Conservation (phyloP, 2,329 filamentous ascomycete species). For the Teratosphaeria pseudoeucalypti region DNA sequence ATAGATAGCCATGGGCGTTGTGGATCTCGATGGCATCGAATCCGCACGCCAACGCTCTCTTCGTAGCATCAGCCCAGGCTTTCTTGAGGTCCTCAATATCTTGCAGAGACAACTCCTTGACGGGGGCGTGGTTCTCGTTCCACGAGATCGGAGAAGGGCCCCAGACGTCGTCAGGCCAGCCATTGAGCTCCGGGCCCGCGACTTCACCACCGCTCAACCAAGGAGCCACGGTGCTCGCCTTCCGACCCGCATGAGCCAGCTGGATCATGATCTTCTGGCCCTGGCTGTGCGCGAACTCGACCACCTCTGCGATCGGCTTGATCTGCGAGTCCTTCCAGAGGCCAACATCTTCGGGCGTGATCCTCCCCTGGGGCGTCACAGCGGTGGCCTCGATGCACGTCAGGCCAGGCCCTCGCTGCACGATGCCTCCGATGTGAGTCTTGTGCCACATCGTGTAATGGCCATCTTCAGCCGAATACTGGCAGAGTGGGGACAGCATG, state of each 20-base stretch:
- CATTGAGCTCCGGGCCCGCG: constrained; percentile 42
- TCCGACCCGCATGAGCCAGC: constrained; percentile 66
- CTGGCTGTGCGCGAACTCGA: constrained; percentile 73
- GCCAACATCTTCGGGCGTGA: constrained; percentile 68
- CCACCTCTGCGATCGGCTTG: constrained; percentile 56
- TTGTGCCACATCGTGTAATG: constrained; percentile 74
- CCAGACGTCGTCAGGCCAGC: constrained; percentile 43
- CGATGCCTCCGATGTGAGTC: constrained; percentile 61
- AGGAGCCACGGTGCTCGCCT: constrained; percentile 48
- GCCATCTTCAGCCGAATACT: constrained; percentile 58
- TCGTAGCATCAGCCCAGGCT: constrained; percentile 53
- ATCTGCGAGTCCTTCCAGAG: constrained; percentile 81
- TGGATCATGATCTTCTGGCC: constrained; percentile 69
- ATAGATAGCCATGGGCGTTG: constrained; percentile 45
- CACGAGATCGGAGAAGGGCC: constrained; percentile 53
- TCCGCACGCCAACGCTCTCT: constrained; percentile 46
- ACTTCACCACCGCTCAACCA: constrained; percentile 51
- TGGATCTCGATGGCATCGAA: constrained; percentile 75
- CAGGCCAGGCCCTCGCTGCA: constrained; percentile 63
- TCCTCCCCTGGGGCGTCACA: constrained; percentile 66
- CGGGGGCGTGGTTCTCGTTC: constrained; percentile 48
- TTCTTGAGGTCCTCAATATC: constrained; percentile 58
- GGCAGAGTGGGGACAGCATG: constrained; percentile 53
- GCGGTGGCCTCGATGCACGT: constrained; percentile 69
- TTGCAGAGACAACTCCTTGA: constrained; percentile 56